Evolutionary conservation across 768 basidiomycete genomes (phyloP).

Genomic region (Kondoa malvinella): DNA sequence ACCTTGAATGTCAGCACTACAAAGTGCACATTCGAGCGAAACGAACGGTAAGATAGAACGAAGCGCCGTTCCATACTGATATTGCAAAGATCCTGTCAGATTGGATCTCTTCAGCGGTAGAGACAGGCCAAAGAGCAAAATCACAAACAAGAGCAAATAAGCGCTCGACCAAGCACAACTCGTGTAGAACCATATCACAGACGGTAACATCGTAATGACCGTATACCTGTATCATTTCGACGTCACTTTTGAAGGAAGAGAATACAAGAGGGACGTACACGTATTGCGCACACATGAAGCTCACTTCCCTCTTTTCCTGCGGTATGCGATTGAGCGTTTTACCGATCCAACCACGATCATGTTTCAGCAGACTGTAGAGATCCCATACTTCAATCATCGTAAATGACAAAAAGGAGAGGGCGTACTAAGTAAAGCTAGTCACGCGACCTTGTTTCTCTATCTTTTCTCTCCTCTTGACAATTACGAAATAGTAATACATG

Average conservation of each 20-base stretch:
- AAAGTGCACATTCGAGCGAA: background rate
- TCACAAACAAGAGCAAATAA: conserved; percentile 2
- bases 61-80: conserved; percentile 20
- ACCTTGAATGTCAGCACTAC: background rate
- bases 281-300: conserved; percentile 74
- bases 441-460: conserved; percentile 80
- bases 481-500: conserved; percentile 88
- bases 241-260: background rate
- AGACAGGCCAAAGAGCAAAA: background rate
- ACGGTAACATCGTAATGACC: conserved; percentile 15
- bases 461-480: conserved; percentile 71
- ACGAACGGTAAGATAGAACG: conserved; percentile 18
- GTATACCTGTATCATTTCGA: conserved; percentile 8
- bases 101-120: conserved; percentile 10
- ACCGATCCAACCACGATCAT: conserved; percentile 71
- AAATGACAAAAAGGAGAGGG: background rate
- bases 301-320: conserved; percentile 46
- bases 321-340: conserved; percentile 46
- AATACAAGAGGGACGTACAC: conserved; percentile 36
- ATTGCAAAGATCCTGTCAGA: conserved; percentile 7
- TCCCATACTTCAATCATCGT: conserved; percentile 6
- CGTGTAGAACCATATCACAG: conserved; percentile 20
- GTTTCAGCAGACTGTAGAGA: conserved; percentile 46
- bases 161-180: conserved; percentile 20
- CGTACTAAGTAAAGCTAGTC: conserved; percentile 61